Base-by-base conservation (phyloP, 176 grass and related monocot genomes). In the Triticum monococcum region DNA sequence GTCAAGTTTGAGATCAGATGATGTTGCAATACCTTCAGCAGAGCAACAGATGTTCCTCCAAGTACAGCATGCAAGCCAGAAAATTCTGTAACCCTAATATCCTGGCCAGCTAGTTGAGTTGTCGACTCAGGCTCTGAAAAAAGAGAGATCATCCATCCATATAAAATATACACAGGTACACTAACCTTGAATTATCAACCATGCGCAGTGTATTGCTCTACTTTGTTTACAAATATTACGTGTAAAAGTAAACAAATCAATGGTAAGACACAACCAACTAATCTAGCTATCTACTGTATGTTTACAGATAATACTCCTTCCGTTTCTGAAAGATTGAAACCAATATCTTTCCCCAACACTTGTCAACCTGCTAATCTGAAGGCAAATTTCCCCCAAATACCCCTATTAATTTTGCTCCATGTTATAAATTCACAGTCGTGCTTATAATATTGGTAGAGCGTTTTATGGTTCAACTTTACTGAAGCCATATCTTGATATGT, bases 41-140 rank as follows among this genome's bases (percentile, higher is more conserved):
- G 57, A 83, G 38, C 72, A 72, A 83, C 62, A 2, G 90, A 79
- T 73, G 79, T 71, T 80, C 33, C 89, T 77, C 72, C 71, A 72
- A 54, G 32, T n/a, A 26, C 45, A 86, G 86, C 69, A 85, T 89
- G 62, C 62, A 91, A 86, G 25, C 59, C 75, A 72, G 83, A 75
- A 61, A 78, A 68, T 86, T 85, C 91, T 10, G 35, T 86, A 59
- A 64, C 79, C 63, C 64, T 74, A 80, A 40, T 73, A 79, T 89
- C 80, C 59, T 90, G 84, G 61, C 12, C 87, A 66, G 72, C 69
- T 80, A 87, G 59, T 22, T 91, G 86, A 91, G 64, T 66, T 79
- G 48, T 61, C 45, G 50, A 48, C 64, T 81, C 52, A 64, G 48
- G 57, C 28, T 81, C 88, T 87, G 81, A 35, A 61, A 11, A 75